Evolutionary conservation across 495 filamentous ascomycete genomes (phyloP), one percentile per base, ranked within the genome.

Genomic region (Xylaria acuta): DNA sequence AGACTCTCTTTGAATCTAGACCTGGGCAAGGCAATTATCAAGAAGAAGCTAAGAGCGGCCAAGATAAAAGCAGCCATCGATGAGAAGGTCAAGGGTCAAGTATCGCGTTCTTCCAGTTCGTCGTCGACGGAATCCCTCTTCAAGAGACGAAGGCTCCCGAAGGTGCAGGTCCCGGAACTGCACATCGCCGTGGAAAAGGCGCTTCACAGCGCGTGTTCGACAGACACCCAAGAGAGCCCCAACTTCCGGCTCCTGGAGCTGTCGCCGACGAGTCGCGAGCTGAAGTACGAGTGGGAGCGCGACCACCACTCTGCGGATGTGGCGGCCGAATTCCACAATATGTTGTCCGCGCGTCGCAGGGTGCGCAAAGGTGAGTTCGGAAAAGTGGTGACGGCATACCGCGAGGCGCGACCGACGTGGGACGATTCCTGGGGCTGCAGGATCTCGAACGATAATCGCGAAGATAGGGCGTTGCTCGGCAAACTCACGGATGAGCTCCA

Each of bases 351-450:
- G 25, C 70, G 70, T 8, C 70, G 70, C 30, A 14, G 70, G 8
- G 54, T 72, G 1, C 70, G 70, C 8, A 72, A 72, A n/a, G 25
- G 63, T 30, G 36, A 60, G 53, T 68, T 72, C 30, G 70, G 70
- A 2, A 8, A 30, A 0, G 1, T 47, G 40, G 70, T 72, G 0
- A 5, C 2, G n/a, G 16, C 9, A 2, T 72, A 72, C 22, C 32
- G 54, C 6, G 11, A 8, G 0, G 64, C 54, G 0, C 16, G 64
- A 9, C 64, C 70, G 0, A 51, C 51, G 1, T 72, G 70, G 70
- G 34, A 72, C 5, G 20, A 51, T 2, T 11, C 18, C 4, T 71
- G 43, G 32, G 32, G 7, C 1, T 14, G 7, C 1, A 59, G 69
- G 27, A 9, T 11, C 0, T 0, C 3, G 4, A 65, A 47, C 18